Evolutionary conservation across 306 rosid species (phyloP), one percentile per base, ranked within the genome.

Genomic region (Cyamopsis tetragonoloba): DNA sequence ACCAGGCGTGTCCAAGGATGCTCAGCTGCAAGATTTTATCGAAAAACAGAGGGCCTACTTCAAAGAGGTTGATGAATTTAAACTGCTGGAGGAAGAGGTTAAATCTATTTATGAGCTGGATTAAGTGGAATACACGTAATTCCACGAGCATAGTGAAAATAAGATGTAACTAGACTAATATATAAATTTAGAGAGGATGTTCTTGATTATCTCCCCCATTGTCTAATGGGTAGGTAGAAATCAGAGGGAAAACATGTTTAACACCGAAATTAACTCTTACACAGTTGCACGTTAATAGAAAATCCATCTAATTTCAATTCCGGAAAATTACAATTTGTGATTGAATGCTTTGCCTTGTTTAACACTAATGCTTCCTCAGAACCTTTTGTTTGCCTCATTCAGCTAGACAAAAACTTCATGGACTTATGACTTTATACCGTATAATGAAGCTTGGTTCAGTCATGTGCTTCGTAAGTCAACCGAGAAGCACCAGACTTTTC

Each of bases 31-130:
- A 67, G 92, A 84, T 50, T 88, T 79, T 65, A 74, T 91, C 6
- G 74, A 81, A 61, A 68, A 85, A 70, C 92, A 92, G 79, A 81
- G 54, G 35, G 89, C 96, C 0, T 89, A 89, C 71, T 87, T 74
- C 68, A 84, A 80, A 43, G 96, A 89, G 81, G 67, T 92, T 6
- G 92, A 92, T 77, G 83, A 85, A 71, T 89, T 80, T 63, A 71
- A 85, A 61, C 82, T 92, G 22, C 57, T 69, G 3, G 92, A 68
- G 37, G 98, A 92, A 78, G 98, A 82, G 76, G 89, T 81, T 62
- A 81, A 83, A 34, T 82, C 84, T 47, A 49, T 22, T 51, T 51
- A 41, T 30, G 84, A 84, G 63, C 73, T 82, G 48, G 91, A 88
- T n/a, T 84, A 59, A 39, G 77, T 44, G 59, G 49, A 58, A 59